These are phyloP conservation scores for Kodamaea derodonti DNA, from an alignment of 1,139 yeast genomes.

Conservation along the genomic window DNA sequence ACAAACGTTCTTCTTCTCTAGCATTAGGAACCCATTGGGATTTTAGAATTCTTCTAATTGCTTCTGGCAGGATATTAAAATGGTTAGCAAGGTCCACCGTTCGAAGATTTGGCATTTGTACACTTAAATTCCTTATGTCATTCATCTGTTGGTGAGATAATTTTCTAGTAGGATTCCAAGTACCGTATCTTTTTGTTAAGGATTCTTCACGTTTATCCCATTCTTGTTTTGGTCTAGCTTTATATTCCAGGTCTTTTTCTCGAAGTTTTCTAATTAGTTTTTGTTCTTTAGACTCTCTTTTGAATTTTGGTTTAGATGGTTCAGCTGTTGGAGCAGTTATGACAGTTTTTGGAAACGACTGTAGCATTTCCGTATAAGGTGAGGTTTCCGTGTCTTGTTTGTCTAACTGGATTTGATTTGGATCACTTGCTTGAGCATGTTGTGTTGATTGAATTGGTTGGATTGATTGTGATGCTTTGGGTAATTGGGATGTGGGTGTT, in stretches of 20 bases:
- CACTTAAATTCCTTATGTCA: conserved; percentile 55
- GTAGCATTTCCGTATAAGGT: no score
- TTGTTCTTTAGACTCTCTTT: conserved; percentile 2
- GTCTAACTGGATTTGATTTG: no score
- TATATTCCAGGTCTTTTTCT: conserved; percentile 9
- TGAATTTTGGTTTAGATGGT: neutral
- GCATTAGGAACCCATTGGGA: conserved; percentile 72
- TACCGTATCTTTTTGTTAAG: conserved; percentile 52
- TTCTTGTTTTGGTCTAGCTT: conserved; percentile 6
- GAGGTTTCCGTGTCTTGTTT: no score
- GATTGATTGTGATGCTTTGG: no score
- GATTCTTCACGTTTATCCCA: conserved; percentile 73
- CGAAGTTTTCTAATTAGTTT: conserved; percentile 15
- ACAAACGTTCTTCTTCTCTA: conserved; percentile 44
- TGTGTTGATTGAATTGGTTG: no score
- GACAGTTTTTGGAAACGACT: no score
- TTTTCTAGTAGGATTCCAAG: conserved; percentile 70
- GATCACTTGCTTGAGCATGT: no score
- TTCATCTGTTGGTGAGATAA: conserved; percentile 70
- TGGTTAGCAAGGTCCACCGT: conserved; percentile 59
- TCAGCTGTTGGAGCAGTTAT: no score
- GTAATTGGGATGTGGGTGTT: no score
- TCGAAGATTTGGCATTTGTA: conserved; percentile 54
- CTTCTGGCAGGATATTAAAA: conserved; percentile 77
- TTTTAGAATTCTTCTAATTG: conserved; percentile 72